Evolutionary conservation across 1,139 yeast species (phyloP).

Genomic region (Pichia cactophila): DNA sequence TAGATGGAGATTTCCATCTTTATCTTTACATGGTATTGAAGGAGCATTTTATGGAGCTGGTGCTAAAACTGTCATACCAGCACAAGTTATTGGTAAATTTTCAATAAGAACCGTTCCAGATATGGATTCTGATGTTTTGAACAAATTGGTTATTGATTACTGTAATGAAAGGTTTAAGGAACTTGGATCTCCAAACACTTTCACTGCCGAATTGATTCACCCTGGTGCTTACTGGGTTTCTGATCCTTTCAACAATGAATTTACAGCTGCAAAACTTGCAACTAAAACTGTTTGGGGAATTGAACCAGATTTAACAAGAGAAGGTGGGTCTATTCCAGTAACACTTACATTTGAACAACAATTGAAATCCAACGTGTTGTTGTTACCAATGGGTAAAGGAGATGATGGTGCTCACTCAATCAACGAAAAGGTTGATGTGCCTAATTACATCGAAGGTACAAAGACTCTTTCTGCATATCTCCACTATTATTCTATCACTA

Average conservation of each 20-base stretch:
- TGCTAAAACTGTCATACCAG: constrained; percentile 97
- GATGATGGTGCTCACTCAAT: constrained; percentile 99
- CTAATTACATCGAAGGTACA: constrained; percentile 88
- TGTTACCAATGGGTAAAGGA: constrained; percentile 97
- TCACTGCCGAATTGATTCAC: constrained; percentile 72
- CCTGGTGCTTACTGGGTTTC: constrained; percentile 96
- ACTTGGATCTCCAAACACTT: constrained; percentile 68
- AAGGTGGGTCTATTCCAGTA: constrained; percentile 97
- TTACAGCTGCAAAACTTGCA: constrained; percentile 91
- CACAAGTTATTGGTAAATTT: constrained; percentile 88
- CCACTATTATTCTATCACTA: constrained; percentile 57
- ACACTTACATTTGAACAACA: constrained; percentile 86
- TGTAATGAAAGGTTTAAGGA: constrained; percentile 57
- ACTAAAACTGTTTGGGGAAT: constrained; percentile 91
- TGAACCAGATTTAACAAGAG: constrained; percentile 95
- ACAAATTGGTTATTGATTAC: constrained; percentile 66
- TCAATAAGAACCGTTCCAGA: constrained; percentile 96
- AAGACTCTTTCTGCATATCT: constrained; percentile 91
- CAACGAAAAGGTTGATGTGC: constrained; percentile 83
- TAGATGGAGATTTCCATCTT: constrained; percentile 97
- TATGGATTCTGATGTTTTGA: constrained; percentile 74
- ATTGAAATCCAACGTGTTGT: constrained; percentile 74
- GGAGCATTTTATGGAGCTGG: constrained; percentile 95
- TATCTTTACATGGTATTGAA: constrained; percentile 93
- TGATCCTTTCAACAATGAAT: constrained; percentile 86